Conservation (phyloP, 352 stramenopile species). For the Pythium brachiatum region DNA sequence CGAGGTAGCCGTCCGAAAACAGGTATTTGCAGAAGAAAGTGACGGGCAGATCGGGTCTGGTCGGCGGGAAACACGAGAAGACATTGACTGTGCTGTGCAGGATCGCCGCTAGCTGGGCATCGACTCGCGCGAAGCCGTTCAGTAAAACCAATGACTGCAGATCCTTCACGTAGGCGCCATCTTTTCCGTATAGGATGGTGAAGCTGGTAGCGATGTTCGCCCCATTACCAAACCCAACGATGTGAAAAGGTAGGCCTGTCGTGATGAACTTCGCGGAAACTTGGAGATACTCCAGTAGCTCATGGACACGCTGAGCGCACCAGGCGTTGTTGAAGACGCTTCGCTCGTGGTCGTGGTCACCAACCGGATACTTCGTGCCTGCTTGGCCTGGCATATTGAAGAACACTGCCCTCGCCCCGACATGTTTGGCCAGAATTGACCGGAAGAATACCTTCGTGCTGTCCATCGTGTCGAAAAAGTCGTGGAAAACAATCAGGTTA, state of each 20-base stretch:
- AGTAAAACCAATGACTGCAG: constrained; percentile 61
- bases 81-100: constrained; percentile 82
- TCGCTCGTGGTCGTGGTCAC: constrained; percentile 1
- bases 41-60: constrained; percentile 81
- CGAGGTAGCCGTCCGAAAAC: constrained; percentile 90
- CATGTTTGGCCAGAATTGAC: constrained; percentile 67
- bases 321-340: constrained; percentile 84
- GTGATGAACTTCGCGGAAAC: constrained; percentile 66
- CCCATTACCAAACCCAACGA: constrained; percentile 89
- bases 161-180: constrained; percentile 33
- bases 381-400: constrained; percentile 93
- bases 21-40: constrained; percentile 90
- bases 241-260: constrained; percentile 68
- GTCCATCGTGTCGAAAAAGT: constrained; percentile 93
- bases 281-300: constrained; percentile 84
- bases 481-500: constrained; percentile 90
- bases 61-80: constrained; percentile 77
- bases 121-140: constrained; percentile 36
- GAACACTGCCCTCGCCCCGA: constrained; percentile 81
- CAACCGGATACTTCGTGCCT: constrained; percentile 52
- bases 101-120: constrained; percentile 71
- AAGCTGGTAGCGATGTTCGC: constrained; percentile 82
- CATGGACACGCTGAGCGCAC: constrained; percentile 73
- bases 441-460: constrained; percentile 88
- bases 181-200: constrained; percentile 41